phyloP scores from a whole-genome alignment of 805 yeast genomes.

The Hanseniaspora mollemarum region DNA sequence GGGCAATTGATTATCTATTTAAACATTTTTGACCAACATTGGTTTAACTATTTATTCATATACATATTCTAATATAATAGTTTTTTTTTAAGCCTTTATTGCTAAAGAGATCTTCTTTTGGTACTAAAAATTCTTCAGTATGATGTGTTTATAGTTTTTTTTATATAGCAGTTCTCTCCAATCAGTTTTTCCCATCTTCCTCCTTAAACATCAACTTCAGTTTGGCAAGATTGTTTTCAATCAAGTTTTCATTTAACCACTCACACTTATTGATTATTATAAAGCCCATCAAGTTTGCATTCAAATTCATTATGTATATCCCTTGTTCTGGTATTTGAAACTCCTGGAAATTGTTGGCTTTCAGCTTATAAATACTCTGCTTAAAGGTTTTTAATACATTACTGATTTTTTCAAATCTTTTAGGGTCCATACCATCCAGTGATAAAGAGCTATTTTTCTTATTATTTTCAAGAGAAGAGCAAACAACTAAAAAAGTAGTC shows the following conservation, averaged over 20 bases:
- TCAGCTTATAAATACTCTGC: slow-evolving; percentile 76
- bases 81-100: background rate
- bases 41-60: slow-evolving; percentile 8
- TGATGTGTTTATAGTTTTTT: too few relatives aligned
- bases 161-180: background rate
- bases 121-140: too few relatives aligned
- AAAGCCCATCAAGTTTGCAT: slow-evolving; percentile 52
- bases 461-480: slow-evolving; percentile 31
- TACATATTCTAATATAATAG: background rate
- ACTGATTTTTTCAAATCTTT: slow-evolving; percentile 85
- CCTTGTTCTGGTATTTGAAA: slow-evolving; percentile 50
- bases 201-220: slow-evolving; percentile 1
- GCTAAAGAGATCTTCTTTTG: too few relatives aligned
- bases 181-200: background rate
- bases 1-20: slow-evolving; percentile 5
- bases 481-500: slow-evolving; percentile 65
- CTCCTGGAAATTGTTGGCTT: slow-evolving; percentile 65
- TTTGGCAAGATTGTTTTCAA: slow-evolving; percentile 7
- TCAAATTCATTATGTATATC: slow-evolving; percentile 43
- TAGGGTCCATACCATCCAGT: slow-evolving; percentile 52
- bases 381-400: slow-evolving; percentile 89
- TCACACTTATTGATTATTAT: slow-evolving; percentile 41
- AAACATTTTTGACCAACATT: slow-evolving; percentile 1
- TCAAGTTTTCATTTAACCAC: slow-evolving; percentile 9
- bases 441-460: slow-evolving; percentile 13